A percentile compares a stretch with the other conserved stretches of the same genome.
Conservation (phyloP, 2,329 filamentous ascomycete species). For the Fusarium pseudonygamai region DNA sequence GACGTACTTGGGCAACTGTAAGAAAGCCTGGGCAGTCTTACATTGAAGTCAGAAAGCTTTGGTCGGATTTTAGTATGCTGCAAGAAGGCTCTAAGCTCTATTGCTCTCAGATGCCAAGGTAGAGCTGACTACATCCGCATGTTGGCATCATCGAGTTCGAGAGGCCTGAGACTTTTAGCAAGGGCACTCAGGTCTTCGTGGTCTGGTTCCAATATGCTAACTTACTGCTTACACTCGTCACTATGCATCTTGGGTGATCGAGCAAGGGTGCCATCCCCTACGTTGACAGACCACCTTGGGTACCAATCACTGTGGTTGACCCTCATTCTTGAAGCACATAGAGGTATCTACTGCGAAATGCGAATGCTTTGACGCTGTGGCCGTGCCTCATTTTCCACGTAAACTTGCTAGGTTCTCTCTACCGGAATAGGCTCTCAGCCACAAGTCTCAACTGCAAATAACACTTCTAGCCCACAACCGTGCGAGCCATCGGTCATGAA, state of each 20-base stretch:
- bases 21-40: neutral
- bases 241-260: neutral
- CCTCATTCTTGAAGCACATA: neutral
- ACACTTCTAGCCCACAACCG: too few relatives aligned
- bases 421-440: too few relatives aligned
- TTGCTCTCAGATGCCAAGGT: neutral
- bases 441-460: too few relatives aligned
- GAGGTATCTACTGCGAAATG: neutral
- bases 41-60: neutral
- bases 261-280: neutral
- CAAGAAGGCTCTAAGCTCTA: neutral
- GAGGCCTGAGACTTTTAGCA: neutral
- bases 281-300: neutral
- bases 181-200: neutral
- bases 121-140: neutral
- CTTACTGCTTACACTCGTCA: neutral
- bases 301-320: neutral
- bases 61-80: neutral
- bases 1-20: neutral
- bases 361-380: neutral
- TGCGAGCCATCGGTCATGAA: neutral
- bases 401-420: neutral
- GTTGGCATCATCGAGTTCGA: neutral
- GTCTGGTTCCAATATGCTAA: neutral
- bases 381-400: neutral